Evolutionary conservation across 108 stramenopile species (phyloP).

Genomic region (Cyclotella kingstonii): DNA sequence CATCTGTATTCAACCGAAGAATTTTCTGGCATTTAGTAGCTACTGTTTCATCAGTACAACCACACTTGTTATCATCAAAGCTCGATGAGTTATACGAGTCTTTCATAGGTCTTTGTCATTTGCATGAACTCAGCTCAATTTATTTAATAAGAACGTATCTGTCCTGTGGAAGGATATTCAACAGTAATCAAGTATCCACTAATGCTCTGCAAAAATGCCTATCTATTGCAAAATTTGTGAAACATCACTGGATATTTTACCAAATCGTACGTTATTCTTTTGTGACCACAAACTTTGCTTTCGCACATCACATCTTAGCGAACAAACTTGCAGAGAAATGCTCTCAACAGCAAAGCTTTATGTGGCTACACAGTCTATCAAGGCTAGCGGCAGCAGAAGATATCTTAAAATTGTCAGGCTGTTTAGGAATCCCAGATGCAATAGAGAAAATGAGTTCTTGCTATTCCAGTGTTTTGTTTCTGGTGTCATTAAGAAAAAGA

Average conservation of each 20-base stretch:
- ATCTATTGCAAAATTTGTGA: not conserved
- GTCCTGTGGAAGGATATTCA: constrained; percentile 1
- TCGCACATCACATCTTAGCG: constrained; percentile 18
- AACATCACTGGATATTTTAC: constrained; percentile 20
- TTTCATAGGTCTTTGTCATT: not conserved
- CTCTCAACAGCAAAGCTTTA: constrained; percentile 14
- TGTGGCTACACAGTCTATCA: constrained; percentile 16
- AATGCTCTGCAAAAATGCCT: constrained; percentile 1
- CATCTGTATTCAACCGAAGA: not conserved
- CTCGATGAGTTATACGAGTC: constrained; percentile 4
- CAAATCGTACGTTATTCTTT: constrained; percentile 22
- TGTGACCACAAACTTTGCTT: constrained; percentile 9
- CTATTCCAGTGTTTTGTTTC: constrained; percentile 8
- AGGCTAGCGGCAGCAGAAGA: constrained; percentile 21
- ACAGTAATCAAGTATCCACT: not conserved
- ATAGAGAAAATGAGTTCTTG: constrained; percentile 12
- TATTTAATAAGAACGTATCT: constrained; percentile 17
- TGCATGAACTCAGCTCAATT: not conserved
- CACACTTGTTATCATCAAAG: constrained; percentile 1
- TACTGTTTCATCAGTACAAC: constrained; percentile 12
- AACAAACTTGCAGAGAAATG: constrained; percentile 5
- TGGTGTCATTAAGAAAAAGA: constrained; percentile 8
- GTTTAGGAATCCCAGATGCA: constrained; percentile 6
- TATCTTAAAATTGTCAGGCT: constrained; percentile 8
- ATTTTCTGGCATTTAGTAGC: constrained; percentile 9